These are phyloP conservation scores for Mrakia frigida DNA, from an alignment of 768 basidiomycete genomes.

Conservation along the genomic window DNA sequence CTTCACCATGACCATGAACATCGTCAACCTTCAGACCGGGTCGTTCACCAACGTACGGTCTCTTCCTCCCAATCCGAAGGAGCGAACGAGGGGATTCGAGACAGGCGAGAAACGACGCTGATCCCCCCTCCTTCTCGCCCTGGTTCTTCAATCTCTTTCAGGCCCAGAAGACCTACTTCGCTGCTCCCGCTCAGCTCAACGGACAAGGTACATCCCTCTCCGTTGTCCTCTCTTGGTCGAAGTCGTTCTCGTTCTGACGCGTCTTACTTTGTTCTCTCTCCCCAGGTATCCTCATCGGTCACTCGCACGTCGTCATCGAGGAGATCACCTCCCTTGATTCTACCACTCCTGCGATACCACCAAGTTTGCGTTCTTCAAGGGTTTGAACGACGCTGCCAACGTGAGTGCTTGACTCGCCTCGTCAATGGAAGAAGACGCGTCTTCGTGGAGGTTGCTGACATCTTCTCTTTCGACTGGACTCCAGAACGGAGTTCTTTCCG, in stretches of 20 bases:
- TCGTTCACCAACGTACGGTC: neutral
- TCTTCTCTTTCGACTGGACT: neutral
- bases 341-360: slow-evolving; percentile 20
- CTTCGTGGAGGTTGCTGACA: too few relatives aligned
- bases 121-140: neutral
- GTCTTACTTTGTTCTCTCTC: neutral
- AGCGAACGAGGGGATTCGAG: too few relatives aligned
- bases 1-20: slow-evolving; percentile 55
- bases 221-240: neutral
- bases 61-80: too few relatives aligned
- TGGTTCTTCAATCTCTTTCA: slow-evolving; percentile 7
- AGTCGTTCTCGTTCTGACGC: neutral
- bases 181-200: slow-evolving; percentile 17
- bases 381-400: slow-evolving; percentile 13
- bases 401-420: neutral
- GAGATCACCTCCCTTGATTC: neutral
- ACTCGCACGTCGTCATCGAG: slow-evolving; percentile 27
- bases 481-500: neutral
- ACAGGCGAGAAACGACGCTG: neutral
- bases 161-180: slow-evolving; percentile 21
- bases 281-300: slow-evolving; percentile 11
- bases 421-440: too few relatives aligned
- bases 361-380: slow-evolving; percentile 30
- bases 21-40: slow-evolving; percentile 37
- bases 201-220: neutral